Evolutionary conservation across 345 rosid genomes (phyloP).

Genomic region (Rhodamnia rubescens): DNA sequence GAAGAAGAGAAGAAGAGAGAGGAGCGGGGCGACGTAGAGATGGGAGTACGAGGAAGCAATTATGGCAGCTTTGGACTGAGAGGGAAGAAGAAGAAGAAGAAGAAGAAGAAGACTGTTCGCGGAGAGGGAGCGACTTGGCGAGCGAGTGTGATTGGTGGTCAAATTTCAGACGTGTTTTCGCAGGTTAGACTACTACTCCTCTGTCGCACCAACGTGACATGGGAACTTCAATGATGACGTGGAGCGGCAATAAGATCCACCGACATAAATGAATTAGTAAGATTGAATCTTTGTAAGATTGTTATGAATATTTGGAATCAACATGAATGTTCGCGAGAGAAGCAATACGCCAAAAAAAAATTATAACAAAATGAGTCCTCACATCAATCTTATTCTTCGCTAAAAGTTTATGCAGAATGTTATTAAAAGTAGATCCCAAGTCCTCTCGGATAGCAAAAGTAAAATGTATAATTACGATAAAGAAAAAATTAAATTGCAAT

Average conservation of each 20-base stretch:
- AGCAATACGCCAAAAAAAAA: rapidly evolving
- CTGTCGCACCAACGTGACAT: too few relatives aligned
- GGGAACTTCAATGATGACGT: too few relatives aligned
- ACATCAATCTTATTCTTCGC: rapidly evolving
- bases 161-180: background rate
- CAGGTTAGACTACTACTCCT: rapidly evolving
- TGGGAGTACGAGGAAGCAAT: background rate
- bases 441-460: background rate
- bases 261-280: background rate
- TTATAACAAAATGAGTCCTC: background rate
- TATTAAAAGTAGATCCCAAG: background rate
- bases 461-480: too few relatives aligned
- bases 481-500: background rate
- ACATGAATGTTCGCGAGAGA: background rate
- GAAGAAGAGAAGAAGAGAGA: background rate
- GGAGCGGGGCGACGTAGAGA: background rate
- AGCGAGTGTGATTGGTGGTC: background rate
- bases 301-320: background rate
- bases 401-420: background rate
- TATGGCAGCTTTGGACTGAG: background rate
- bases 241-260: background rate
- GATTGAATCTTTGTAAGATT: background rate
- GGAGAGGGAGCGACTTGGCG: background rate
- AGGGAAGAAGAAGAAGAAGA: background rate
- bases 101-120: background rate